These are phyloP conservation scores for Phytophthora idaei DNA, from an alignment of 352 stramenopile genomes.

Conservation along the genomic window DNA sequence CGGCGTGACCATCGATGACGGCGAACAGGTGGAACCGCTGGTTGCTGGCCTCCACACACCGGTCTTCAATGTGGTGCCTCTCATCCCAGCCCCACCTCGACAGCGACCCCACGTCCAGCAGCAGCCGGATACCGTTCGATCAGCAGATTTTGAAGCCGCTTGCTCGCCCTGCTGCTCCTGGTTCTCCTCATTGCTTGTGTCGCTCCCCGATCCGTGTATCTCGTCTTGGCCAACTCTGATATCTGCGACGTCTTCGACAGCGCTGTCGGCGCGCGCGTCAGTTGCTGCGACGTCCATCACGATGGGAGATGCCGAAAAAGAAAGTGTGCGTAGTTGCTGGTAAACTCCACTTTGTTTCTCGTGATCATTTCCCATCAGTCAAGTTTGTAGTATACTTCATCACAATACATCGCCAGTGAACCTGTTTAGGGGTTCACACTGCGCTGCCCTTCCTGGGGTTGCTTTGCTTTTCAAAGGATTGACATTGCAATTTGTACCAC, in stretches of 20 bases:
- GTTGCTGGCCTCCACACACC: neutral
- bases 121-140: neutral
- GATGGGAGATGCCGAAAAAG: neutral
- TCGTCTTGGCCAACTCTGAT: neutral
- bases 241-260: neutral
- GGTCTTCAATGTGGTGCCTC: neutral
- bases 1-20: neutral
- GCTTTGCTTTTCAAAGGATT: too few relatives aligned
- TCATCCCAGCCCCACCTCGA: neutral
- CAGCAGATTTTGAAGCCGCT: neutral
- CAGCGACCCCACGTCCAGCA: neutral
- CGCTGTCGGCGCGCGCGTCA: neutral
- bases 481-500: too few relatives aligned
- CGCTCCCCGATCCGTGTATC: neutral
- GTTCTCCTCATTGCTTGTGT: neutral
- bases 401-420: too few relatives aligned
- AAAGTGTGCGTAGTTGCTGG: neutral
- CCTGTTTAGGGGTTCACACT: too few relatives aligned
- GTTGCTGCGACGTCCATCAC: neutral
- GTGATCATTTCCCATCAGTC: neutral
- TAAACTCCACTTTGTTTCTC: neutral
- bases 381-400: neutral
- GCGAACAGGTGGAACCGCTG: neutral
- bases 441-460: too few relatives aligned
- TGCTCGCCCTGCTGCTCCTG: neutral